A percentile compares a stretch with the other conserved stretches of the same genome.
phyloP scores from a whole-genome alignment of 495 filamentous ascomycete species.

The Penicillium ucsense region DNA sequence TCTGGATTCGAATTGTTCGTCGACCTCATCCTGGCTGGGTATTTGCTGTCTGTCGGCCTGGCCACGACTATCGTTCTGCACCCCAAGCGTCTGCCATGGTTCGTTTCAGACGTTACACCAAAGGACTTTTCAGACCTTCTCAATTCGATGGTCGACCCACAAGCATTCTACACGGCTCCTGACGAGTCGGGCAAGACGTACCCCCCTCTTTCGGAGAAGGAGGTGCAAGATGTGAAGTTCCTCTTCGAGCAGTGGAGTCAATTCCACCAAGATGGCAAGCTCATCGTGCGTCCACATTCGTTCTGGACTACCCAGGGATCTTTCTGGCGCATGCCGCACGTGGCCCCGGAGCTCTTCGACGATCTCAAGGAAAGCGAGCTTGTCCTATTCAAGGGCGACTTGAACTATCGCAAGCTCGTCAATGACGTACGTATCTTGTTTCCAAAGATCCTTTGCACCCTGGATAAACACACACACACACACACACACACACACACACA shows the following conservation, averaged over 20 bases:
- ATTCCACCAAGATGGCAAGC: conserved; percentile 70
- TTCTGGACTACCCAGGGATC: conserved; percentile 85
- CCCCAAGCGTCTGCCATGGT: conserved; percentile 93
- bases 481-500: too few species aligned
- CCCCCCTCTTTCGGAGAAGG: conserved; percentile 51
- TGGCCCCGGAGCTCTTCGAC: conserved; percentile 55
- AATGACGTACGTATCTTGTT: conserved; percentile 59
- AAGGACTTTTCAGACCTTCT: conserved; percentile 75
- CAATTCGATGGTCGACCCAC: conserved; percentile 61
- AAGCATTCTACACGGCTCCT: conserved; percentile 63
- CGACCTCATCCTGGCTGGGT: conserved; percentile 83
- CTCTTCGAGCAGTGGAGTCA: conserved; percentile 72
- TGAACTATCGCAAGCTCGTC: conserved; percentile 89
- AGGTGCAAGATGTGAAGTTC: conserved; percentile 58
- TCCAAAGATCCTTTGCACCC: not conserved
- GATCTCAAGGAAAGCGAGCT: conserved; percentile 79
- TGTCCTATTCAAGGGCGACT: conserved; percentile 93
- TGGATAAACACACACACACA: too few species aligned
- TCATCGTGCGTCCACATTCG: conserved; percentile 66
- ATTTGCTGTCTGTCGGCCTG: conserved; percentile 68
- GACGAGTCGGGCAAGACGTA: conserved; percentile 56
- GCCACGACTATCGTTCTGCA: conserved; percentile 85
- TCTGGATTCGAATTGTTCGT: conserved; percentile 96
- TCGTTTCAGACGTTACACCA: conserved; percentile 88
- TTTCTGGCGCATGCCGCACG: conserved; percentile 74